Base-by-base conservation (phyloP, 257 asterid species). In the Salvia miltiorrhiza region DNA sequence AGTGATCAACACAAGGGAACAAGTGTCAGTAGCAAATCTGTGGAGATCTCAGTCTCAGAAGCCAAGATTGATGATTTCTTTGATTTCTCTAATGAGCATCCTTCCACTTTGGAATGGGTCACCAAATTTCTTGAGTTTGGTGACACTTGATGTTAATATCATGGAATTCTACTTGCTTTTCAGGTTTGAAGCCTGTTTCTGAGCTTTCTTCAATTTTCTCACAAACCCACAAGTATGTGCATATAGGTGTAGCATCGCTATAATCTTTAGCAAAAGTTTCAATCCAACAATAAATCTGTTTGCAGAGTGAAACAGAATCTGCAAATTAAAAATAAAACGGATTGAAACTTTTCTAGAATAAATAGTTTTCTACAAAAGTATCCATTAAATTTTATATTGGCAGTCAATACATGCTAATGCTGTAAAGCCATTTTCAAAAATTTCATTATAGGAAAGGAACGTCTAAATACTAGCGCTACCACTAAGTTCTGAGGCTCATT, bases 11-110 rank as follows among this genome's bases (percentile, higher is more conserved):
- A 39, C 54, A 62, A 69, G 43, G 57, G 12, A 59, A 50, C 73
- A 12, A 49, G 21, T 24, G 62, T 32, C 5, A 45, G 57, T 19
- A 60, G 67, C 26, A 65, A 52, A 32, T 44, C 19, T 62, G 67
- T 19, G 69, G 79, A 69, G 74, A 79, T 68, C 9, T 58, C 72
- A n/a, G 68, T 61, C 12, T 58, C 72, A 19, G 57, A 59, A 54
- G 62, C 10, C 37, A 65, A 62, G 54, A 45, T 65, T 43, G 85
- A 83, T 61, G 87, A 83, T 45, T 81, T 86, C 78, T 86, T 84
- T 43, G 87, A 86, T 74, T 83, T 83, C 80, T 81, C 87, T 32
- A 86, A 86, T 23, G 87, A 84, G 73, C 74, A 81, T 12, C 89
- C 89, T 40, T 74, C 85, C 11, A 86, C 92, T n/a, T 35, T 81